These are phyloP conservation scores for Thermothelomyces thermophilus DNA, from an alignment of 2,329 filamentous ascomycete species.

Conservation along the genomic window DNA sequence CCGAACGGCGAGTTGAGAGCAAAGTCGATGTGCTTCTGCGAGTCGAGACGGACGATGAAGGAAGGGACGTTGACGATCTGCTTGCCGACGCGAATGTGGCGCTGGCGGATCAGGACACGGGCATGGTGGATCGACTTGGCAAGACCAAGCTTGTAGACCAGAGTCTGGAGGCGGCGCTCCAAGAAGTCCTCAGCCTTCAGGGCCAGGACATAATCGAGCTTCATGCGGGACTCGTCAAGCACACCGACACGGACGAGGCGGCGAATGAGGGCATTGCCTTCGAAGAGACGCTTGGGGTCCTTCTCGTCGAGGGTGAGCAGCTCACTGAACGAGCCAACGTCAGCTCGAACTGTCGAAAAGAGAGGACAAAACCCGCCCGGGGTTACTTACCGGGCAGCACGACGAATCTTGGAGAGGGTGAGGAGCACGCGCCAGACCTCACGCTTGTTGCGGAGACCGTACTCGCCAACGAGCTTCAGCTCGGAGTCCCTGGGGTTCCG, in stretches of 20 bases:
- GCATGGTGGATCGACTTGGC: slow-evolving; percentile 99
- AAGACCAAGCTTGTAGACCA: slow-evolving; percentile 99
- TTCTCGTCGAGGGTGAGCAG: slow-evolving; percentile 99
- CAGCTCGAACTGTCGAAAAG: neutral
- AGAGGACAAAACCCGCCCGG: neutral
- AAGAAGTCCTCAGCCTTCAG: slow-evolving; percentile 99
- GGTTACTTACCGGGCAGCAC: slow-evolving; percentile 87
- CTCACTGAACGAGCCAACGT: slow-evolving; percentile 58
- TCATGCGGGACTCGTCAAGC: slow-evolving; percentile 99
- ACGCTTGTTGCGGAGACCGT: slow-evolving; percentile 99
- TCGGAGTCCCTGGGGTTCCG: slow-evolving; percentile 78
- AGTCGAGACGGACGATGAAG: slow-evolving; percentile 99
- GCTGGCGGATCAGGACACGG: slow-evolving; percentile 98
- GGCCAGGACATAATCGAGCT: slow-evolving; percentile 99
- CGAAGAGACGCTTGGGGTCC: slow-evolving; percentile 99
- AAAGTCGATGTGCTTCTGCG: slow-evolving; percentile 99
- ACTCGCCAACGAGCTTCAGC: slow-evolving; percentile 99
- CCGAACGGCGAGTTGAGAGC: slow-evolving; percentile 95
- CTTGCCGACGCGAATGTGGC: slow-evolving; percentile 99
- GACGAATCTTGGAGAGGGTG: slow-evolving; percentile 99
- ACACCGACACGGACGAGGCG: slow-evolving; percentile 99
- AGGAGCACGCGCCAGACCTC: slow-evolving; percentile 99
- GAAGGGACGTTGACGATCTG: slow-evolving; percentile 99
- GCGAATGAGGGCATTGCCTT: slow-evolving; percentile 99
- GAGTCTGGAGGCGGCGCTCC: slow-evolving; percentile 99